A percentile compares a stretch with the other conserved stretches of the same genome.
Conservation (phyloP, 306 rosid species). For the Benincasa hispida region DNA sequence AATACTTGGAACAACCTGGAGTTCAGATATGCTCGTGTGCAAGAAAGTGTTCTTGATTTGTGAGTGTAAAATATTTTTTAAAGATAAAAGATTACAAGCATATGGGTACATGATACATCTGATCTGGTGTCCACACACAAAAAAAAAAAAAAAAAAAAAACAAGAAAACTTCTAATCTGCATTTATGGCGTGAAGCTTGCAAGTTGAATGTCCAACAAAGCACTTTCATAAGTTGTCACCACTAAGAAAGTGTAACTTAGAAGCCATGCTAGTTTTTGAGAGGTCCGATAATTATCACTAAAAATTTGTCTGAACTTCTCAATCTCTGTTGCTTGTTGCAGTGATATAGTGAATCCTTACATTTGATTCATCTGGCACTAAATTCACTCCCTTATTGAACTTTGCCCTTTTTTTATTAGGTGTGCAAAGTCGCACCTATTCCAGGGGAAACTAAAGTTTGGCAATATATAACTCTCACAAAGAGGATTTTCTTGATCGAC, state of each 20-base stretch:
- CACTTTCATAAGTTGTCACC: not conserved
- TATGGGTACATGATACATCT: not conserved
- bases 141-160: not conserved
- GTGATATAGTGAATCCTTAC: not conserved
- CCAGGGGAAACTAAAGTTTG: conserved; percentile 97
- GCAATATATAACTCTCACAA: conserved; percentile 91
- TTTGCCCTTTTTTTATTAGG: conserved; percentile 25
- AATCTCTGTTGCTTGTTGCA: not conserved
- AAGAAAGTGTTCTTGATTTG: not conserved
- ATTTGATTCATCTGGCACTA: not conserved
- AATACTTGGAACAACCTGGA: not conserved
- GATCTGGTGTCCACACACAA: not conserved
- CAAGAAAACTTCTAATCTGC: not conserved
- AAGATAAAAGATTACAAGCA: not conserved
- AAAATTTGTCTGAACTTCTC: not conserved
- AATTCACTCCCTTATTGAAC: not conserved
- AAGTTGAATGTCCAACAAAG: not conserved
- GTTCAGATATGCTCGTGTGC: not conserved
- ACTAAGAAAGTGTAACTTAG: not conserved
- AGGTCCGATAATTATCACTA: not conserved
- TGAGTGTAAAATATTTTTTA: not conserved
- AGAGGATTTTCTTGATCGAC: conserved; percentile 88
- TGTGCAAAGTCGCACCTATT: conserved; percentile 97
- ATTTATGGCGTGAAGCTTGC: not conserved
- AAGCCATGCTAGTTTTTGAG: not conserved